A percentile compares a stretch with the other conserved stretches of the same genome.
Conservation (phyloP, 306 rosid species). For the barrel medic (Medicago truncatula) region DNA sequence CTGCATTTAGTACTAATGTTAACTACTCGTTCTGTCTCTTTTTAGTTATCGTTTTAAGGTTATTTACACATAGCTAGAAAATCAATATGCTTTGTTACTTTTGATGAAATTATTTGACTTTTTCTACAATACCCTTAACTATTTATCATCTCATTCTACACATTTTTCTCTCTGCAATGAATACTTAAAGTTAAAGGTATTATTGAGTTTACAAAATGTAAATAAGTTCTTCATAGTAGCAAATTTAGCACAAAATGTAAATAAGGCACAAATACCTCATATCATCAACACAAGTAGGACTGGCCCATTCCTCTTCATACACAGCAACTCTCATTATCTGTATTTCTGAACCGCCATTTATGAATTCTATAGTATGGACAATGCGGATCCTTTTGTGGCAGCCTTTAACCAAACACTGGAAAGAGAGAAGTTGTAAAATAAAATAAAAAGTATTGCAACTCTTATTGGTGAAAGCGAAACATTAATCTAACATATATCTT, state of each 20-base stretch:
- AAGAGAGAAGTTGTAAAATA: slow-evolving; percentile 20
- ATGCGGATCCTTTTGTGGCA: slow-evolving; percentile 91
- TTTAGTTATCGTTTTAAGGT: no score
- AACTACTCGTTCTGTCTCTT: no score
- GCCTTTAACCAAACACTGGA: slow-evolving; percentile 92
- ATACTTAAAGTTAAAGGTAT: no score
- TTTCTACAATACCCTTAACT: no score
- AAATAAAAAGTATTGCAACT: not conserved
- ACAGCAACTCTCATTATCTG: slow-evolving; percentile 90
- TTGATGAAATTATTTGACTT: no score
- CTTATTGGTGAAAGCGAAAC: slow-evolving; percentile 21
- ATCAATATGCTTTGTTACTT: no score
- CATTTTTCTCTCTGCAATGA: no score
- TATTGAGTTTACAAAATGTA: not conserved
- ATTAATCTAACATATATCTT: not conserved
- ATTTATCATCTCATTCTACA: no score
- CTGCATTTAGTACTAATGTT: no score
- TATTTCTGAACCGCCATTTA: slow-evolving; percentile 80
- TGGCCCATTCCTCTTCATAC: slow-evolving; percentile 90
- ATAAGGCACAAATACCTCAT: slow-evolving; percentile 59
- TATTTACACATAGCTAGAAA: no score
- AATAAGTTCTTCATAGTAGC: slow-evolving; percentile 11
- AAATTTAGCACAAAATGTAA: slow-evolving; percentile 11
- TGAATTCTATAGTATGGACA: slow-evolving; percentile 88
- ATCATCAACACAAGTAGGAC: slow-evolving; percentile 65